Conservation (phyloP, 2,329 filamentous ascomycete genomes). For the Hypoxylon rubiginosum region DNA sequence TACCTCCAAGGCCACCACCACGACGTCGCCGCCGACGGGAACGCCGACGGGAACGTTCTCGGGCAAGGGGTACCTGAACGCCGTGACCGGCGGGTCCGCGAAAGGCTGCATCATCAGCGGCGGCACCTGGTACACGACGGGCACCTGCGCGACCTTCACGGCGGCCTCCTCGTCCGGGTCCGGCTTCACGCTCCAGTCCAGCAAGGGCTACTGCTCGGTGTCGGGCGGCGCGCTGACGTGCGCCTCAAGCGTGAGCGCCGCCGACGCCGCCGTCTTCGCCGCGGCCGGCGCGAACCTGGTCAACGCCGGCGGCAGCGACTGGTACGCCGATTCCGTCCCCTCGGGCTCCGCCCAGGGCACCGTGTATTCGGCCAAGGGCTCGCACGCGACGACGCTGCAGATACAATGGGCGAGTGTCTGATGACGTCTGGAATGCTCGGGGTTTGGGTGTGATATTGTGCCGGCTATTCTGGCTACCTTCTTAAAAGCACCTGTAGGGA, state of each 20-base stretch:
- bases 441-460: neutral
- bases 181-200: slow-evolving; percentile 69
- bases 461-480: neutral
- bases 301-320: slow-evolving; percentile 32
- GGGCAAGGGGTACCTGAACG: slow-evolving; percentile 73
- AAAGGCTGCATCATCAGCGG: slow-evolving; percentile 76
- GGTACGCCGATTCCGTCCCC: slow-evolving; percentile 42
- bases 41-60: slow-evolving; percentile 55
- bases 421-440: neutral
- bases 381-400: slow-evolving; percentile 39
- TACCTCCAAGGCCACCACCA: slow-evolving; percentile 50
- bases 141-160: slow-evolving; percentile 76
- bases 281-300: slow-evolving; percentile 40
- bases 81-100: slow-evolving; percentile 61
- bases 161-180: slow-evolving; percentile 61
- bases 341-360: slow-evolving; percentile 44
- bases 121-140: slow-evolving; percentile 76
- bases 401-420: slow-evolving; percentile 40
- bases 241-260: slow-evolving; percentile 57
- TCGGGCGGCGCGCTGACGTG: slow-evolving; percentile 68
- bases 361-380: slow-evolving; percentile 39
- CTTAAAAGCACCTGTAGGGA: neutral
- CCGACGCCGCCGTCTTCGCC: slow-evolving; percentile 37
- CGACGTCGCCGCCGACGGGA: slow-evolving; percentile 48
- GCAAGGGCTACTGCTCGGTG: slow-evolving; percentile 71